Base-by-base conservation (phyloP, 345 rosid genomes). In the Viola odorata region DNA sequence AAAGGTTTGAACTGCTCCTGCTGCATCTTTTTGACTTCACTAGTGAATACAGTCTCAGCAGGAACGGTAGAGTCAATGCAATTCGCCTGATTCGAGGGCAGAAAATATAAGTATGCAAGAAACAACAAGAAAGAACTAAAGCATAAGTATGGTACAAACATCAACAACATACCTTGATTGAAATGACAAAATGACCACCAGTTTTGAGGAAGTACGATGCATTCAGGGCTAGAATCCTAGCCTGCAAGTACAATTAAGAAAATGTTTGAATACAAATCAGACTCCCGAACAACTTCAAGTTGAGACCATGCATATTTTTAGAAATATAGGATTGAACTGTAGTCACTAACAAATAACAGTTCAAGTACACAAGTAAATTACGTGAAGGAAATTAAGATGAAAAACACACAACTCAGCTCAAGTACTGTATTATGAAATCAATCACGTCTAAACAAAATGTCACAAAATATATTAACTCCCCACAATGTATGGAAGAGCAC, bases 161-260 rank as follows among this genome's bases (percentile, higher is more conserved):
- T 44, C 5, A 17, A 40, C 48, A 62, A 37, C 4, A 72, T 85
- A 95, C 99, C 99, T 95, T 95, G 47, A 95, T 95, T 41, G 99
- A 95, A 54, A 95, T 95, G 9, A 95, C 99, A 77, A 95, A 95
- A 73, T 95, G 96, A 3, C 98, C 98, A 42, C 98, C 98, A 39
- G 99, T 50, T 74, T 95, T 95, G 44, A 95, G 82, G 40, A 91
- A 95, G 74, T 75, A 85, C 0, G 88, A 78, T 6, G 90, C 96
- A 75, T 91, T 95, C 65, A 95, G 70, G 5, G 96, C 99, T 70
- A 95, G 63, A 65, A 91, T 95, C 77, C 99, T 88, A 13, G 99
- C 99, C 73, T 91, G 91, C 73, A 72, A 37, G 16, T 32, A 8
- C 13, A 23, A 23, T 23, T 23, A 23, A 23, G 32, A 1, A 23